Conservation (phyloP, 768 basidiomycete species). For the Scleroderma citrinum region DNA sequence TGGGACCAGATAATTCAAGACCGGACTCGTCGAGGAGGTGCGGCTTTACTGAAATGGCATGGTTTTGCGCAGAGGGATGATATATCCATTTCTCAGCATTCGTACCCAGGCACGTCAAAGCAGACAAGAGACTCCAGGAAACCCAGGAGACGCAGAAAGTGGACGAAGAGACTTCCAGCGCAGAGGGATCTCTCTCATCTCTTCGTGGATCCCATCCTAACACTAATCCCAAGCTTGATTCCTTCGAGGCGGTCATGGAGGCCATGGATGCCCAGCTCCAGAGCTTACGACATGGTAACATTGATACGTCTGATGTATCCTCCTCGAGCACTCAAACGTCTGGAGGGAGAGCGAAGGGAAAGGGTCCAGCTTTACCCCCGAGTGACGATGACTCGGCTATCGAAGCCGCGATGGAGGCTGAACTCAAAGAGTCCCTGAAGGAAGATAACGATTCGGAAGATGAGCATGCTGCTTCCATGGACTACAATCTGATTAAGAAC, state of each 20-base stretch:
- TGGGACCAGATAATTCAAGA: slow-evolving; percentile 85
- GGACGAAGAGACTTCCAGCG: slow-evolving; percentile 6
- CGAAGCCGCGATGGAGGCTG: slow-evolving; percentile 86
- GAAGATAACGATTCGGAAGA: slow-evolving; percentile 48
- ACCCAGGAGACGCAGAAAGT: not conserved
- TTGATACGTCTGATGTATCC: slow-evolving; percentile 10
- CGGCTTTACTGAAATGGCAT: slow-evolving; percentile 25
- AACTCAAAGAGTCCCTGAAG: slow-evolving; percentile 58
- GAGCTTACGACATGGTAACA: slow-evolving; percentile 32
- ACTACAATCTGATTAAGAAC: slow-evolving; percentile 94
- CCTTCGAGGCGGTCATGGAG: slow-evolving; percentile 94
- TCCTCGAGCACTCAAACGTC: slow-evolving; percentile 7
- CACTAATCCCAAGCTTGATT: slow-evolving; percentile 70
- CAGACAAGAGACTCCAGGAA: slow-evolving; percentile 2
- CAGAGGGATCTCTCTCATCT: slow-evolving; percentile 22
- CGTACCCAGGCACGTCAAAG: slow-evolving; percentile 35
- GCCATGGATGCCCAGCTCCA: slow-evolving; percentile 87
- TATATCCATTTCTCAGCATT: slow-evolving; percentile 43
- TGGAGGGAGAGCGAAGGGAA: slow-evolving; percentile 45
- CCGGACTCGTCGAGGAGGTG: slow-evolving; percentile 76
- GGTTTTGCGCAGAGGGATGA: slow-evolving; percentile 11
- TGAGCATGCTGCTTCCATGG: slow-evolving; percentile 45
- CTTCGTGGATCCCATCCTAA: slow-evolving; percentile 35
- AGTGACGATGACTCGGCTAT: slow-evolving; percentile 57
- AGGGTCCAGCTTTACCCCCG: slow-evolving; percentile 24